phyloP scores from a whole-genome alignment of 1,284 basidiomycete species.

The Megacollybia platyphylla region DNA sequence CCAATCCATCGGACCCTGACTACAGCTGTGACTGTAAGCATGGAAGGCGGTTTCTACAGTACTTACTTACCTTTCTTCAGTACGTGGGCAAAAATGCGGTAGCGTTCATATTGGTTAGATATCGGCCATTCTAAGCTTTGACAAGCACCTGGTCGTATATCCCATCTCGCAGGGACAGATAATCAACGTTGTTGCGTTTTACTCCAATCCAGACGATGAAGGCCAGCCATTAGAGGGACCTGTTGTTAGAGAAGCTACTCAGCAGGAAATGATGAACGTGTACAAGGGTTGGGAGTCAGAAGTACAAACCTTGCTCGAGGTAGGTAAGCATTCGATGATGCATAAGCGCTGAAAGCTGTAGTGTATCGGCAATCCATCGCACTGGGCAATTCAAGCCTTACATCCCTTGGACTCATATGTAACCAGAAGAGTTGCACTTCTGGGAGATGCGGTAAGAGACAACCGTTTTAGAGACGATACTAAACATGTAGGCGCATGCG shows the following conservation, averaged over 20 bases:
- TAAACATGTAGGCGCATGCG: constrained; percentile 18
- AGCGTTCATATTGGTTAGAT: background rate
- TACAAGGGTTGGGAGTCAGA: constrained; percentile 24
- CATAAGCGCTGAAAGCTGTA: constrained; percentile 3
- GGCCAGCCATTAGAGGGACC: constrained; percentile 14
- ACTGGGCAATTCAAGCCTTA: constrained; percentile 31
- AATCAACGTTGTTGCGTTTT: constrained; percentile 25
- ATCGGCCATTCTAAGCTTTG: background rate
- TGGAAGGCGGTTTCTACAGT: background rate
- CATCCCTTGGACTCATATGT: constrained; percentile 20
- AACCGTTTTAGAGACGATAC: background rate
- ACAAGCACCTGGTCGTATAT: constrained; percentile 22
- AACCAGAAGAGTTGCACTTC: constrained; percentile 20
- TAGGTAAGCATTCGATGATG: constrained; percentile 3
- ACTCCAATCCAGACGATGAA: constrained; percentile 20
- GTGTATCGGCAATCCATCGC: constrained; percentile 25
- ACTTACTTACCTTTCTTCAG: constrained; percentile 11
- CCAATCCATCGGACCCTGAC: constrained; percentile 18
- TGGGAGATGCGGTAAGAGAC: constrained; percentile 29
- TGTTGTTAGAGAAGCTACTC: constrained; percentile 19
- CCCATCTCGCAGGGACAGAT: constrained; percentile 18
- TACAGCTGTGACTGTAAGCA: constrained; percentile 20
- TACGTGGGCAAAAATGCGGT: constrained; percentile 32
- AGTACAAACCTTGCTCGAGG: constrained; percentile 12
- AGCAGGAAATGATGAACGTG: constrained; percentile 19